phyloP scores from a whole-genome alignment of 192 early-diverging fungal species.

The Ambispora gerdemannii region DNA sequence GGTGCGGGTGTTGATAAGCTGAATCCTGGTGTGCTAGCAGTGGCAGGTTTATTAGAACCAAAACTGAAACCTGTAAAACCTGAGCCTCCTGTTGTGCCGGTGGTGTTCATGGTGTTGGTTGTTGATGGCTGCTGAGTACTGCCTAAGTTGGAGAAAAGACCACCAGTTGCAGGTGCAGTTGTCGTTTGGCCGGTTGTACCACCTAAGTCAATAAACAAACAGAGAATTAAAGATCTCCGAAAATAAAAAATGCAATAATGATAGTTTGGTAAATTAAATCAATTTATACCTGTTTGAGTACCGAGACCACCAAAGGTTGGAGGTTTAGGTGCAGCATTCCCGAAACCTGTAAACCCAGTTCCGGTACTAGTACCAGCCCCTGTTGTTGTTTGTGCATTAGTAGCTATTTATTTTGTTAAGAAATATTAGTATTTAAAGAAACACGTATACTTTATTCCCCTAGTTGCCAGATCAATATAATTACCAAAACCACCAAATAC shows the following conservation, averaged over 20 bases:
- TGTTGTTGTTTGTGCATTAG: no score
- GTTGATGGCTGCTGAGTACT: not conserved
- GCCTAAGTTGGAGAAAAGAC: not conserved
- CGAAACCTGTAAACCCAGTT: not conserved
- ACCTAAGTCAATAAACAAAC: no score
- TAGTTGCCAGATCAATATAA: not conserved
- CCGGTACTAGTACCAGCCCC: not conserved
- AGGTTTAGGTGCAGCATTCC: not conserved
- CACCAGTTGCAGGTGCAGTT: not conserved
- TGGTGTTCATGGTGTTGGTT: not conserved
- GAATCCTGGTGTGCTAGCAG: not conserved
- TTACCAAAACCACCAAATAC: not conserved
- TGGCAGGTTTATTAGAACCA: not conserved
- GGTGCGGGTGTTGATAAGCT: conserved; percentile 14
- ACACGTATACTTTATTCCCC: no score
- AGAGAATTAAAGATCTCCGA: no score
- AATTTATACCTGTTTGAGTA: no score
- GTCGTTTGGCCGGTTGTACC: not conserved
- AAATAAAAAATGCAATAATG: no score
- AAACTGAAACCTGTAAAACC: not conserved
- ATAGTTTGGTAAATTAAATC: no score
- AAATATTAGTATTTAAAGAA: no score
- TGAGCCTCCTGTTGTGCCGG: not conserved
- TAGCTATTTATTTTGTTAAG: no score
- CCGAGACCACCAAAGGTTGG: not conserved